These are phyloP conservation scores for Cucumis hystrix DNA, from an alignment of 306 rosid genomes.

Conservation along the genomic window DNA sequence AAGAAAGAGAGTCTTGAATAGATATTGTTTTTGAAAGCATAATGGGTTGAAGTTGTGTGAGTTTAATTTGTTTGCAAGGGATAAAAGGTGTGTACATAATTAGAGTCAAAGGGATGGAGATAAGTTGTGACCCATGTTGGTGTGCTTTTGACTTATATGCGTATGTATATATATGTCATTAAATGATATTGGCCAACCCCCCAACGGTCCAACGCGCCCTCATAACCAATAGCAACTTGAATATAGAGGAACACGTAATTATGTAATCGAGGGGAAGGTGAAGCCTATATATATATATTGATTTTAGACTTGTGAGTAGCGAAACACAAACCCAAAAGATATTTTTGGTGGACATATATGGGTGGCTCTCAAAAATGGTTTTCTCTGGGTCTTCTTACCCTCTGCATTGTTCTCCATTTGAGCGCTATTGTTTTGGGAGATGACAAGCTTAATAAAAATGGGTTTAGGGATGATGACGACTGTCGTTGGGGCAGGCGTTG, in stretches of 20 bases:
- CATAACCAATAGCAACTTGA: neutral
- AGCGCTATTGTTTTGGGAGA: conserved; percentile 38
- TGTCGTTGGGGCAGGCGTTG: conserved; percentile 44
- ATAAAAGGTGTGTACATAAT: neutral
- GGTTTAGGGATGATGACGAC: conserved; percentile 28
- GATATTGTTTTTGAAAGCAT: neutral
- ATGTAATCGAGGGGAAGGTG: neutral
- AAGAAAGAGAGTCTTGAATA: neutral
- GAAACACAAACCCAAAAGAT: neutral
- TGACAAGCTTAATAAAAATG: conserved; percentile 25
- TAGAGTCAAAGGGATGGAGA: neutral
- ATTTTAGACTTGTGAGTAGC: neutral
- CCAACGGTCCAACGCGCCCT: conserved; percentile 1
- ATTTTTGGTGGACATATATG: conserved; percentile 3
- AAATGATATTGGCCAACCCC: neutral
- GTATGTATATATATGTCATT: neutral
- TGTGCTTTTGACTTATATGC: neutral
- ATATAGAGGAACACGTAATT: neutral
- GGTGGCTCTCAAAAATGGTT: conserved; percentile 33
- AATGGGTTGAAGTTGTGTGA: neutral
- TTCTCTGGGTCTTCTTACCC: conserved; percentile 19
- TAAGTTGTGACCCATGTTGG: neutral
- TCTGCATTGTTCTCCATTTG: conserved; percentile 43
- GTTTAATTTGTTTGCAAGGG: neutral
- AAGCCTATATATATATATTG: neutral